These are phyloP conservation scores for Thymus mandschuricus DNA, from an alignment of 257 asterid genomes.

Conservation along the genomic window DNA sequence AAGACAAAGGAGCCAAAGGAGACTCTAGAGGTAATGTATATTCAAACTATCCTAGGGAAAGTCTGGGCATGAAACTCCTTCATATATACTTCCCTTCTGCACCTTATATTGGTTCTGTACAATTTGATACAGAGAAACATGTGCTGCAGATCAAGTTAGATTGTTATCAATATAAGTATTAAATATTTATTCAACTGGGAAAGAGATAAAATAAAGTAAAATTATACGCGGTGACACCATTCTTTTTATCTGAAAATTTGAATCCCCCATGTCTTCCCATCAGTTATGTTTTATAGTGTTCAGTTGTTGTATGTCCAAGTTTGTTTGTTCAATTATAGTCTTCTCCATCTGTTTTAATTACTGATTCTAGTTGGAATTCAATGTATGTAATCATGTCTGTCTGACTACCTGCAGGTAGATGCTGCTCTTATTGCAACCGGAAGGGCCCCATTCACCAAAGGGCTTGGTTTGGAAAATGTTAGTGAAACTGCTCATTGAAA, in stretches of 20 bases:
- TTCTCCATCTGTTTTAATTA: conserved; percentile 21
- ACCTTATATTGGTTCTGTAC: conserved; percentile 14
- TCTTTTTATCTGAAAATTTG: conserved; percentile 5
- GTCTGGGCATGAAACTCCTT: conserved; percentile 29
- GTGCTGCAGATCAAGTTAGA: background rate
- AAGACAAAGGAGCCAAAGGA: conserved; percentile 94
- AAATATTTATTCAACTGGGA: conserved; percentile 16
- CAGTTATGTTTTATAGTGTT: conserved; percentile 13
- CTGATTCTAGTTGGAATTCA: conserved; percentile 19
- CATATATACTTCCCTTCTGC: conserved; percentile 16
- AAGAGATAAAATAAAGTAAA: conserved; percentile 18
- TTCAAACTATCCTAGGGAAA: conserved; percentile 18
- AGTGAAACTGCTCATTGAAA: conserved; percentile 38
- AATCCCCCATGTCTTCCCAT: conserved; percentile 1
- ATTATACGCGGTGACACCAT: conserved; percentile 13
- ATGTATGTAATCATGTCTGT: conserved; percentile 23
- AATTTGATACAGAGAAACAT: too few relatives aligned
- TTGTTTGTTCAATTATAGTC: conserved; percentile 21
- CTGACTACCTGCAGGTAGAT: conserved; percentile 73
- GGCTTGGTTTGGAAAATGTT: conserved; percentile 97
- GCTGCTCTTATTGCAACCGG: conserved; percentile 99
- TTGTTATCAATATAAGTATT: conserved; percentile 4
- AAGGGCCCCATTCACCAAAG: conserved; percentile 94
- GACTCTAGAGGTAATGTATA: conserved; percentile 67
- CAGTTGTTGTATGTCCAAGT: conserved; percentile 13